These are phyloP conservation scores for Oryza australiensis DNA, from an alignment of 176 grass and related monocot genomes.

Conservation along the genomic window DNA sequence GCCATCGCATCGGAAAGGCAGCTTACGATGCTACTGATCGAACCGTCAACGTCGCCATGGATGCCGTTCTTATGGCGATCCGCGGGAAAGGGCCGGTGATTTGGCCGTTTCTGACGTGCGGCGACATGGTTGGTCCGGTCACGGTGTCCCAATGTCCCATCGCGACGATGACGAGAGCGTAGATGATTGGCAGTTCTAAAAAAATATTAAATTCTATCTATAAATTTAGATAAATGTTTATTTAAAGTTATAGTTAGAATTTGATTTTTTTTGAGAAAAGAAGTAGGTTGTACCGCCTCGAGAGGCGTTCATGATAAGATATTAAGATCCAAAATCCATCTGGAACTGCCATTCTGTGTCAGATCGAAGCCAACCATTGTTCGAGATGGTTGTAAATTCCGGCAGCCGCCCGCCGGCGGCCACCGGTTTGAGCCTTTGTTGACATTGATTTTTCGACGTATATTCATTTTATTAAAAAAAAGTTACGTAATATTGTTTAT, in stretches of 20 bases:
- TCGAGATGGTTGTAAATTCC: background rate
- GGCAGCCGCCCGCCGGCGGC: too few relatives aligned
- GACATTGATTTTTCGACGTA: too few relatives aligned
- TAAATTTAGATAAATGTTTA: too few relatives aligned
- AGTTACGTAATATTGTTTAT: too few relatives aligned
- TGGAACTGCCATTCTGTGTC: background rate
- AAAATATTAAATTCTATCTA: too few relatives aligned
- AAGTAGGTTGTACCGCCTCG: background rate
- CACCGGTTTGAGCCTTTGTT: too few relatives aligned
- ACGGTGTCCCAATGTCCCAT: background rate
- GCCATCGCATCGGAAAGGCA: slow-evolving; percentile 5
- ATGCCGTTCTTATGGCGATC: background rate
- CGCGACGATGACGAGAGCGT: background rate
- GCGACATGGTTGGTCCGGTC: background rate
- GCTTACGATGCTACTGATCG: background rate
- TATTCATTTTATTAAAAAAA: too few relatives aligned
- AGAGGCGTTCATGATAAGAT: slow-evolving; percentile 5
- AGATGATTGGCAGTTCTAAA: background rate
- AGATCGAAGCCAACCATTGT: background rate
- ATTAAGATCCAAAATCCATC: background rate
- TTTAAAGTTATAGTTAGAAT: too few relatives aligned
- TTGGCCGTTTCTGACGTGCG: background rate
- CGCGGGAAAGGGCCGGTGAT: background rate
- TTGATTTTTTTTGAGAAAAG: too few relatives aligned
- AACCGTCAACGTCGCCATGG: background rate